Evolutionary conservation across 1,284 basidiomycete species (phyloP), one percentile per base, ranked within the genome.

Genomic region (Pseudozyma hubeiensis): DNA sequence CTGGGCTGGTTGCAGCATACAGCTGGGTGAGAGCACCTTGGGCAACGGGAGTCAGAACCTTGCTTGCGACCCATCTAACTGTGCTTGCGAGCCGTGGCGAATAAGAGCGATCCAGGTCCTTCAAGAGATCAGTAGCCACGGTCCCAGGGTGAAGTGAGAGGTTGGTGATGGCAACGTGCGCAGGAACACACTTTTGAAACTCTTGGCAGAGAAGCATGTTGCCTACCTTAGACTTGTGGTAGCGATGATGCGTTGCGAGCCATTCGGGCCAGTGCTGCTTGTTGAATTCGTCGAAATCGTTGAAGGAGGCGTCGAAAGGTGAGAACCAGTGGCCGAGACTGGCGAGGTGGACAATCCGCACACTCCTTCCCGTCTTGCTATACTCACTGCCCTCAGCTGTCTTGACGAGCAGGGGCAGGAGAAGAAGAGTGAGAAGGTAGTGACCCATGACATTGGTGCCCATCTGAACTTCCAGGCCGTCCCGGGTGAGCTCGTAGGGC

Each of bases 191-290:
- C 17, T 37, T 49, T 29, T 51, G 24, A 9, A 51, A 40, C 37
- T 51, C 49, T 40, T 51, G 49, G 37, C 37, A 39, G 24, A 51
- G 49, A 14, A 51, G 49, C 24, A 51, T 40, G 49, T 51, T 51
- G 13, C 37, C 49, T 0, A 14, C 16, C 19, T 51, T 51, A 14
- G 37, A 40, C 13, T 40, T 51, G 49, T 9, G 7, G 24, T 51
- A 51, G 4, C 49, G 49, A 3, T n/a, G 37, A 5, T 9, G 6
- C 9, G 49, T 51, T 2, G 24, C 49, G 11, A 29, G 37, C 24
- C 11, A 30, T 17, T 51, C 49, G 37, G 37, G 35, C 37, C 37
- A 39, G 37, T 51, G 24, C 7, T 40, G 49, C 24, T 39, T 40
- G 37, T 51, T 51, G 37, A 51, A 39, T 6, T 5, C 29, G 11